Base-by-base conservation (phyloP, 1,284 basidiomycete species). In the Trichosporon coremiiforme region DNA sequence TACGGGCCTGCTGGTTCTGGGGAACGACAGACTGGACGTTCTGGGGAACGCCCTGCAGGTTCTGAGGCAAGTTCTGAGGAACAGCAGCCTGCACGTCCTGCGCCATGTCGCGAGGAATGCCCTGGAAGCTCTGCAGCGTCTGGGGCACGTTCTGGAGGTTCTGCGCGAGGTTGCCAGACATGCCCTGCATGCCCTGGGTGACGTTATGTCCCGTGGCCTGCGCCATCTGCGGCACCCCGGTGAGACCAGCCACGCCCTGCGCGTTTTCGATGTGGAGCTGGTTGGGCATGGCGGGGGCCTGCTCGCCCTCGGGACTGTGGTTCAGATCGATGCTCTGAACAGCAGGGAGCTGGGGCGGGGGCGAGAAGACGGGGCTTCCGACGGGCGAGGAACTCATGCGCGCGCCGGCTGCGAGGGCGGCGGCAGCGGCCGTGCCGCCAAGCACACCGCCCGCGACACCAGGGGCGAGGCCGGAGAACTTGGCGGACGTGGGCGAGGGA, bases 311-410 rank as follows among this genome's bases (percentile, higher is more conserved):
- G 1, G 64, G 64, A 4, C 31, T 35, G 57, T 60, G 13, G 57
- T 60, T 60, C 57, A 65, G 12, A 29, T 65, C 38, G 29, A 65
- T 47, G 64, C 38, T 65, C 41, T 45, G 64, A 15, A 65, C 41
- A 31, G 41, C 22, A 2, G 64, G 41, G 29, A 47, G 57, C 31
- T 60, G 57, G 31, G 57, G 57, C 13, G 57, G 57, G 17, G 31
- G 57, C 29, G 57, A 60, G 57, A 60, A 31, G 4, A 25, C 20
- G 31, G 57, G 57, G 29, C 29, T 33, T 9, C 29, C 57, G 29
- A 60, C 57, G 15, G 57, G 57, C 6, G 57, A 60, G 17, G 57
- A 31, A 4, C 13, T 17, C 57, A 60, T 60, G 57, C 57, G 57
- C 29, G 57, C 57, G 31, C 57, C 57, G 57, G 29, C 57, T 7